These are phyloP conservation scores for Dendrothele bispora DNA, from an alignment of 768 basidiomycete species.

Conservation along the genomic window DNA sequence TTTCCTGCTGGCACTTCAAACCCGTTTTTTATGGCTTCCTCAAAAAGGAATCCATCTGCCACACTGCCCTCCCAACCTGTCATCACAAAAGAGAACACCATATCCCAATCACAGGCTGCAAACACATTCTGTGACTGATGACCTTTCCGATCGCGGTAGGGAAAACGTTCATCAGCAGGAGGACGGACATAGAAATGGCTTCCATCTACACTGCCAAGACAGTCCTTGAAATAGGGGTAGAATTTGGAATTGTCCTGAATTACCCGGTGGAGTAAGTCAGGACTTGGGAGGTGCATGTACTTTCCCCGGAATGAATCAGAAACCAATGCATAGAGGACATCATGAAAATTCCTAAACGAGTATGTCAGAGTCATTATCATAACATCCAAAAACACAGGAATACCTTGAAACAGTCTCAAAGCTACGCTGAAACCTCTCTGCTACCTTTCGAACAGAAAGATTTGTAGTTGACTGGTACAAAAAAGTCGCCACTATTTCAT, in stretches of 20 bases:
- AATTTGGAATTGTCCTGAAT: slow-evolving; percentile 18
- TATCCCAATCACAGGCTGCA: slow-evolving; percentile 20
- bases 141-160: slow-evolving; percentile 23
- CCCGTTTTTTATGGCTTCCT: slow-evolving; percentile 13
- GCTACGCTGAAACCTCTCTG: too few relatives aligned
- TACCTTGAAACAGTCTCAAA: too few relatives aligned
- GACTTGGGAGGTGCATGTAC: slow-evolving; percentile 18
- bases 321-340: slow-evolving; percentile 19
- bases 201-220: slow-evolving; percentile 23
- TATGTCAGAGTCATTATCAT: too few relatives aligned
- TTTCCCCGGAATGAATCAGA: slow-evolving; percentile 23
- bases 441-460: too few relatives aligned
- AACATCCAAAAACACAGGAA: too few relatives aligned
- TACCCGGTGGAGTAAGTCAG: slow-evolving; percentile 1
- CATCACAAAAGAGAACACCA: slow-evolving; percentile 22
- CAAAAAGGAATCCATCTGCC: slow-evolving; percentile 17
- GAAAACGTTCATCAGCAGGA: slow-evolving; percentile 9
- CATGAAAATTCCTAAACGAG: too few relatives aligned
- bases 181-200: slow-evolving; percentile 17
- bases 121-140: slow-evolving; percentile 24
- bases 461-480: too few relatives aligned
- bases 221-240: slow-evolving; percentile 13
- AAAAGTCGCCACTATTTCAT: too few relatives aligned
- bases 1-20: slow-evolving; percentile 15
- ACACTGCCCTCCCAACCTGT: slow-evolving; percentile 27